Evolutionary conservation across 305 asterid species (phyloP), one percentile per base, ranked within the genome.

Genomic region (Solanum chacoense): DNA sequence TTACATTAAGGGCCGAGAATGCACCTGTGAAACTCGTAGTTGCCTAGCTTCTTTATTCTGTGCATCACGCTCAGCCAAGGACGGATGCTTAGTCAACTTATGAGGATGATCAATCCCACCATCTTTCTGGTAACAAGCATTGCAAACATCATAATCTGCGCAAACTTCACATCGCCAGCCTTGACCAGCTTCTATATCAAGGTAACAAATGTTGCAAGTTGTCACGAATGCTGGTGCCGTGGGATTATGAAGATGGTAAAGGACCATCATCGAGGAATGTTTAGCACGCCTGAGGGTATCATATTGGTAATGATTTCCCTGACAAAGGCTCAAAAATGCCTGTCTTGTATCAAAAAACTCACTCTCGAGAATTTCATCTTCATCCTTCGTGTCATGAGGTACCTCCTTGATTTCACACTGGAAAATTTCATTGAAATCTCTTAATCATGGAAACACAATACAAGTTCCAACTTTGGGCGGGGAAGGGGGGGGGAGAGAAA

Each of bases 131-230:
- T 96, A 97, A 91, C 99, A 97, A 80, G 98, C 90, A 91, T 93
- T 94, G 92, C 99, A 97, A 35, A 95, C 93, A 86, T 96, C 99
- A 90, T 96, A 97, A 69, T 96, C 99, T 0, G 99, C 96, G 90
- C 99, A 97, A 36, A 94, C 94, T 93, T 97, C 99, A 87, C 99
- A 97, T 24, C 98, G 98, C 99, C 99, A 97, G 37, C 99, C 99
- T 90, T 94, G 99, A 83, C 99, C 99, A 88, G 98, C 90, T 91
- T 97, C 99, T 73, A 97, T 94, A 89, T 96, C 98, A 35, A 94
- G 94, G 92, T 92, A 93, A 88, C 99, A 96, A 87, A 84, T 90
- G 89, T 85, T 90, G 92, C 99, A 97, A 77, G 95, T 87, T 11
- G 93, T 92, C 88, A 95, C 98, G 75, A 94, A 95, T 84, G 99